Evolutionary conservation across 163 green algal genomes (phyloP).

Genomic region (Chlorella variabilis): DNA sequence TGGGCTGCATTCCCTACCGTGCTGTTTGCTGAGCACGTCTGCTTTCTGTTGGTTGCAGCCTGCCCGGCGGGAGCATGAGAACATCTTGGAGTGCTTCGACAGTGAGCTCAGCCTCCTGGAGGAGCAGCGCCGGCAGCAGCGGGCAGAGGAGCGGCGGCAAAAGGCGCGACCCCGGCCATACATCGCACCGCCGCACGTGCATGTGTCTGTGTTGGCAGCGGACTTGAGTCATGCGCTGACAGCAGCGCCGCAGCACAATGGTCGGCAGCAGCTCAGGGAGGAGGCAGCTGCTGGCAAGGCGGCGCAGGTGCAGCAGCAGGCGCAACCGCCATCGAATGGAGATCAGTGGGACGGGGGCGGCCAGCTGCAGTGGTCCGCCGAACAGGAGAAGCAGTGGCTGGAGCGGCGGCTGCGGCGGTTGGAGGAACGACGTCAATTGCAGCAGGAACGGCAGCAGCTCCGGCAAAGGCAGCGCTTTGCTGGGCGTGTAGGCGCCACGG

Average conservation of each 20-base stretch:
- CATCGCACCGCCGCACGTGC: too few species aligned
- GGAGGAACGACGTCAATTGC: not conserved
- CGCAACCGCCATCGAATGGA: not conserved
- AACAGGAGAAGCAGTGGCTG: not conserved
- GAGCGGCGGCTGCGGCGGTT: not conserved
- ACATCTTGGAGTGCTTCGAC: conserved; percentile 17
- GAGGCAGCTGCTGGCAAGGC: too few species aligned
- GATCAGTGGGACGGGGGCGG: too few species aligned
- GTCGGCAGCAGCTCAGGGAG: too few species aligned
- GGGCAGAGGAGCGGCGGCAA: not conserved
- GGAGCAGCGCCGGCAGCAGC: conserved; percentile 14
- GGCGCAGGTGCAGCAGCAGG: too few species aligned
- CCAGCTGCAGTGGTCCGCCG: too few species aligned
- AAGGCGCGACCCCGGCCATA: too few species aligned
- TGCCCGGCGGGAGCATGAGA: conserved; percentile 13
- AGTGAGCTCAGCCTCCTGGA: conserved; percentile 7
- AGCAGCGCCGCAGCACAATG: not conserved
- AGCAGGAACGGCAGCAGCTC: not conserved
- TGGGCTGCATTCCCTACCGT: not conserved
- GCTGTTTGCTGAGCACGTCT: not conserved
- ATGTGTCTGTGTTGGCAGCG: not conserved
- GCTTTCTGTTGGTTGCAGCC: conserved; percentile 6
- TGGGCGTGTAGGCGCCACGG: too few species aligned
- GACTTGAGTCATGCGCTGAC: not conserved
- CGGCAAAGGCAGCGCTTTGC: too few species aligned